Percentiles rank a stretch among this genome's conserved stretches.
Evolutionary conservation across 108 stramenopile species (phyloP).

Genomic region (Nannochloropsis salina): DNA sequence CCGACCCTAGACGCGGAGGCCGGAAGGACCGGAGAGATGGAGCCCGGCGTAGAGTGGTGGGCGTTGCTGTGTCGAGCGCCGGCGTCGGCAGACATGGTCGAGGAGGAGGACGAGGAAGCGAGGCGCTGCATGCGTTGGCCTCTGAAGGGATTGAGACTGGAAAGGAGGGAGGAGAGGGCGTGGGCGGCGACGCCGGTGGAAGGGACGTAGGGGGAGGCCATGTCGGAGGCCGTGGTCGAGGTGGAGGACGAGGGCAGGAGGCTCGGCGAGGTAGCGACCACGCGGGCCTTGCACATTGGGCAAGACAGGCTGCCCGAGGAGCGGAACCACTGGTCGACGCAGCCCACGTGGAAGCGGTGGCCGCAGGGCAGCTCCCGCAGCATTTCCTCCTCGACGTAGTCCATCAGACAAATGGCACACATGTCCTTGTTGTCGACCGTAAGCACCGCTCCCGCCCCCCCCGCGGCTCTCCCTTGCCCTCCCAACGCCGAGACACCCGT

Average conservation of each 20-base stretch:
- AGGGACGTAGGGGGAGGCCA: background rate
- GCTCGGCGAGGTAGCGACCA: background rate
- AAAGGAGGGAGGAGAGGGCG: background rate
- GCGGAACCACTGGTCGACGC: slow-evolving; percentile 17
- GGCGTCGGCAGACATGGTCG: background rate
- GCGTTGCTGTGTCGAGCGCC: background rate
- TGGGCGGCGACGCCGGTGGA: background rate
- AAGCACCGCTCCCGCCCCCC: background rate
- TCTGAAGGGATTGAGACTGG: background rate
- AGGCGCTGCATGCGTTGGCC: background rate
- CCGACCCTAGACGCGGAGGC: background rate
- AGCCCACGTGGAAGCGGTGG: background rate
- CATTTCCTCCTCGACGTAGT: background rate
- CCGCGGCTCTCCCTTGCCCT: background rate
- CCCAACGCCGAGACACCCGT: background rate
- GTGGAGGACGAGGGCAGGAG: background rate
- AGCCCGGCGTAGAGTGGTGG: background rate
- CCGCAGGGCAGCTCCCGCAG: background rate
- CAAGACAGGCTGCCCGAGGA: background rate
- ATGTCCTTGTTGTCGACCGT: background rate
- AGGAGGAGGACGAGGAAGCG: background rate
- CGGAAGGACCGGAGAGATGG: background rate
- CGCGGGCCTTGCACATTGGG: background rate
- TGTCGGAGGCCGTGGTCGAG: background rate
- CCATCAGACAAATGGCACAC: slow-evolving; percentile 13